A percentile compares a stretch with the other conserved stretches of the same genome.
These are phyloP conservation scores for Zea mays DNA, from an alignment of 176 grass and related monocot genomes.

Conservation along the genomic window Zm-B73-REFERENCE-NAM-5.0 NC_050098.1:197554501-197555000, in stretches of 20 bases:
- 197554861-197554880: neutral
- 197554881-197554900: neutral
- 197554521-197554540: slow-evolving; percentile 11
- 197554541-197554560: neutral
- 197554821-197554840: neutral
- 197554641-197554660: too few relatives aligned
- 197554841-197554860: neutral
- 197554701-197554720: slow-evolving; percentile 14
- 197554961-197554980: too few relatives aligned
- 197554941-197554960: too few relatives aligned
- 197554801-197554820: slow-evolving; percentile 14
- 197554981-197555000: too few relatives aligned
- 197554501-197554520: slow-evolving; percentile 19
- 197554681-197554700: slow-evolving; percentile 19
- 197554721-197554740: slow-evolving; percentile 10
- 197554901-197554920: too few relatives aligned
- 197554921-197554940: too few relatives aligned
- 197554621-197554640: too few relatives aligned
- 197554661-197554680: slow-evolving; percentile 6
- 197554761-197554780: neutral
- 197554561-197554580: slow-evolving; percentile 13
- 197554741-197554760: slow-evolving; percentile 4
- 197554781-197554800: neutral
- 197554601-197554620: too few relatives aligned
- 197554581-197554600: slow-evolving; percentile 7